phyloP scores from a whole-genome alignment of 2,329 filamentous ascomycete species.

The Aspergillus neoniger region DNA sequence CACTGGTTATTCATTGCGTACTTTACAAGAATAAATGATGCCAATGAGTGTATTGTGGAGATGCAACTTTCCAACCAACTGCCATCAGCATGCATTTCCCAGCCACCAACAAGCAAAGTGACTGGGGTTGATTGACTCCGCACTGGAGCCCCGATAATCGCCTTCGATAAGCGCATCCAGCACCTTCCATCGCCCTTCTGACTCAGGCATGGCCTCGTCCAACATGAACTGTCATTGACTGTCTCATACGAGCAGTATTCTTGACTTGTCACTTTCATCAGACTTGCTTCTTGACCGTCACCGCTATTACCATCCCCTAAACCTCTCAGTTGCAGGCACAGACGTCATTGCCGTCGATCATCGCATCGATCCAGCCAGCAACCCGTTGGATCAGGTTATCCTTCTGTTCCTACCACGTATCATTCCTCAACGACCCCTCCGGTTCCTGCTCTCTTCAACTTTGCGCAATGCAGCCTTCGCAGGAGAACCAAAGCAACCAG shows the following conservation, averaged over 20 bases:
- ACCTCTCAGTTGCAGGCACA: neutral
- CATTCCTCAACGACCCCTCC: neutral
- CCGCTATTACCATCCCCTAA: neutral
- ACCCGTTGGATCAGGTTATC: neutral
- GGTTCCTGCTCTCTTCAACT: neutral
- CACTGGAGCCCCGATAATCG: conserved; percentile 8
- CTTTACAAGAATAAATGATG: neutral
- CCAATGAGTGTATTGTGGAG: no score
- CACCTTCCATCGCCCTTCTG: neutral
- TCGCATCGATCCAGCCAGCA: neutral
- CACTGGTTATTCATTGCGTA: neutral
- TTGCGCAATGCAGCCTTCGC: conserved; percentile 27
- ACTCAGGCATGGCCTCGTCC: neutral
- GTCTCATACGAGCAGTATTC: neutral
- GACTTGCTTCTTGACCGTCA: neutral
- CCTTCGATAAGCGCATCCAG: conserved; percentile 8
- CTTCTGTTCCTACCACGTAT: neutral
- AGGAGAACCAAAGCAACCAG: conserved; percentile 19
- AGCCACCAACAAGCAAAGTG: no score
- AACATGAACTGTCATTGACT: neutral
- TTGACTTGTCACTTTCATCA: neutral
- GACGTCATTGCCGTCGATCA: conserved; percentile 9
- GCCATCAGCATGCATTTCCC: no score
- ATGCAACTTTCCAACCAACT: no score
- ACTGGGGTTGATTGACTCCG: conserved; percentile 4